Evolutionary conservation across 192 early-diverging fungal species (phyloP), one percentile per base, ranked within the genome.

Genomic region (Geranomyces variabilis): DNA sequence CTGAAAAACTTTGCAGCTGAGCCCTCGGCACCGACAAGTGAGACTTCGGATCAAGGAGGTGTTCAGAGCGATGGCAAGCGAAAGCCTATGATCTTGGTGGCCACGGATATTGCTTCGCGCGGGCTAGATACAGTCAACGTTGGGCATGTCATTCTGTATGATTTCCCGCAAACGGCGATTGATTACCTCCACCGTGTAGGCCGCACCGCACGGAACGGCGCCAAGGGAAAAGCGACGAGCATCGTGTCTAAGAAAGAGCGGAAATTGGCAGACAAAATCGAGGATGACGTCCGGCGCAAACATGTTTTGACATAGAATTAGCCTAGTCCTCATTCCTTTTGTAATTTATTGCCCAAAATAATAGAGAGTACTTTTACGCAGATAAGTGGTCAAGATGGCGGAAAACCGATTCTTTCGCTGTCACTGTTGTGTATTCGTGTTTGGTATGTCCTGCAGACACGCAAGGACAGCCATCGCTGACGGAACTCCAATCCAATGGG

Each of bases 171-270:
- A 5, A 93, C 91, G 0, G 89, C 91, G 0, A 90, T 96, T 24
- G 93, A 98, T 78, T 98, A 96, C 75, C 66, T 98, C 61, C 96
- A 98, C 75, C 89, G 96, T 21, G 84, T 93, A 1, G 96, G 96
- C 0, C 80, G 96, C 17, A 96, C 96, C 0, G 96, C 93, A 5
- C 84, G 96, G 5, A 91, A 88, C 0, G 94, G 94, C 7, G 79
- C 81, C 13, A 79, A 73, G 0, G 96, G 96, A 14, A 86, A 91
- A 63, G 93, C 92, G 7, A 93, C 92, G 13, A 88, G 88, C 56
- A 82, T 98, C 67, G 83, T 98, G 4, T 86, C 87, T 24, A 87
- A 88, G 58, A 87, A 88, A 63, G 91, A 94, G 76, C 70, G 81
- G 21, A 77, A 80, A 49, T 74, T 94, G 62, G 87, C 90, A 10